Evolutionary conservation across 163 green algal genomes (phyloP).

Genomic region (Scenedesmus sp.): DNA sequence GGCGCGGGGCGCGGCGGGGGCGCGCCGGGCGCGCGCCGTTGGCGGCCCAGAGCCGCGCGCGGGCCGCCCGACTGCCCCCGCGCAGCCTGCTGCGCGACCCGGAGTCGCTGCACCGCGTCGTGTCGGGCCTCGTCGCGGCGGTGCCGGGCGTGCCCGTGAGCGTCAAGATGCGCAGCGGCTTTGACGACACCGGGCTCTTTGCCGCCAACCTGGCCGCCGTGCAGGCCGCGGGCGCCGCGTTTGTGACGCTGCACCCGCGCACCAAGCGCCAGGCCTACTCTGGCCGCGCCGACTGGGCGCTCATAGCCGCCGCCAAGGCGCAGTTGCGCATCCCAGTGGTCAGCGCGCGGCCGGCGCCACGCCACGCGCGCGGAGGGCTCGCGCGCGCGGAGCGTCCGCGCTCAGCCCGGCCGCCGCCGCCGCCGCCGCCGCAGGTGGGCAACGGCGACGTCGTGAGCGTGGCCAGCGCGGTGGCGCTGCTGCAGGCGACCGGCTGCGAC

Average conservation of each 20-base stretch:
- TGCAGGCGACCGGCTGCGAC: slow-evolving; percentile 59
- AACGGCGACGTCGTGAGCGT: slow-evolving; percentile 73
- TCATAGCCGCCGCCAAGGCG: slow-evolving; percentile 64
- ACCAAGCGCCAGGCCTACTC: slow-evolving; percentile 72
- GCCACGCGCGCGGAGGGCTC: no score
- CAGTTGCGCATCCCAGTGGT: slow-evolving; percentile 72
- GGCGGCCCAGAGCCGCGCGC: not conserved
- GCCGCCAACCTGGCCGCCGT: slow-evolving; percentile 67
- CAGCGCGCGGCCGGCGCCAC: no score
- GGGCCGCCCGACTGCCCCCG: not conserved
- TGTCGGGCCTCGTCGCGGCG: slow-evolving; percentile 55
- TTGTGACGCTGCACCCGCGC: slow-evolving; percentile 76
- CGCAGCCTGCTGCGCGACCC: slow-evolving; percentile 62
- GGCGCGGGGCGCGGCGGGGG: no score
- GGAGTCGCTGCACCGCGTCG: slow-evolving; percentile 49
- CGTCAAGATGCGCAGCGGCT: slow-evolving; percentile 72
- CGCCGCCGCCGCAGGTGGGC: slow-evolving; percentile 53
- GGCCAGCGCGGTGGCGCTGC: slow-evolving; percentile 48
- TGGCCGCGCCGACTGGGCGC: slow-evolving; percentile 65
- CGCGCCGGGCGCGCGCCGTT: not conserved
- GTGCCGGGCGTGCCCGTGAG: slow-evolving; percentile 44
- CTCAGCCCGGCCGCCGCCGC: no score
- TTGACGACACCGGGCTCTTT: slow-evolving; percentile 64
- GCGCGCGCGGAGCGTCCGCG: no score
- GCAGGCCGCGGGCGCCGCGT: slow-evolving; percentile 58